Evolutionary conservation across 305 asterid species (phyloP), one percentile per base, ranked within the genome.

Genomic region (Fraxinus paxiana): DNA sequence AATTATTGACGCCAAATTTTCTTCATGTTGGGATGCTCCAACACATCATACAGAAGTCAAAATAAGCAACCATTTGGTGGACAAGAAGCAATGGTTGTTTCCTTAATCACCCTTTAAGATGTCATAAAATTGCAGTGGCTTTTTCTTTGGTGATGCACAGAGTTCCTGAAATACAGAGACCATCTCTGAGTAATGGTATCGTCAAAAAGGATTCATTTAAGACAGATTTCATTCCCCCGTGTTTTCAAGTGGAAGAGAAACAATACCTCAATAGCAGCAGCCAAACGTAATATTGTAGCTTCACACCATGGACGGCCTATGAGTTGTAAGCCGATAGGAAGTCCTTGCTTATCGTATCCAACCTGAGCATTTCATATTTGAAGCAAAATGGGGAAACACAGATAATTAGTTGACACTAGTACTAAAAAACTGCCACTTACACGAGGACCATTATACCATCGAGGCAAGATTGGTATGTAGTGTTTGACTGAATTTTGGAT

Each of bases 281-380:
- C 98, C 84, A 96, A 87, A 78, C 91, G 98, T 84, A 94, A 86
- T 79, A 94, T 65, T 54, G 99, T 88, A 82, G 99, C 98, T 87
- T 94, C 99, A 80, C 93, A 85, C 99, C 99, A 94, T 22, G 99
- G 99, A 37, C 97, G 97, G 31, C 99, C 98, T 8, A 96, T 90
- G 83, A 96, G 84, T 84, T 96, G 99, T 46, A 96, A 82, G 72
- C 99, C 99, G 12, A 94, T 92, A 15, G 99, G 99, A 28, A 96
- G 98, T 78, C 99, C 98, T 85, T 94, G 92, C 87, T 92, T 94
- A 81, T 96, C 99, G 59, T 94, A 93, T 73, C 98, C 99, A 73
- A 96, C 91, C 99, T 96, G 85, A 46, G 77, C 67, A 84, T 48
- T 69, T 33, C 76, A 56, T 22, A 15, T 79, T 73, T 2, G 70